Evolutionary conservation across 2,329 filamentous ascomycete genomes (phyloP).

Genomic region (Aspergillus pseudoterreus): DNA sequence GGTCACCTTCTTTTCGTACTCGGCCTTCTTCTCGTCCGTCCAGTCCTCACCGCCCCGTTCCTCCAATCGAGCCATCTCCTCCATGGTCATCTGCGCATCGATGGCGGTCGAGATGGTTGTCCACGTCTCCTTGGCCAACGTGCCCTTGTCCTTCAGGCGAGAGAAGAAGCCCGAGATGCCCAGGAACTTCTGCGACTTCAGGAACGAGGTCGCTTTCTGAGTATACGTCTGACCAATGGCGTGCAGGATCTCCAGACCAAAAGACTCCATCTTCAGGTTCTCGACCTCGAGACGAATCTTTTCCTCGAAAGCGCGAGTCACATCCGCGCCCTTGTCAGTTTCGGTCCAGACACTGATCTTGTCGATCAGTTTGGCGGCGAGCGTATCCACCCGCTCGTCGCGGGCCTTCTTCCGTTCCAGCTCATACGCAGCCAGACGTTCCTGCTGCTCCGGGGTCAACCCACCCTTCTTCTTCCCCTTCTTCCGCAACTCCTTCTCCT

Average conservation of each 20-base stretch:
- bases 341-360: slow-evolving; percentile 94
- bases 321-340: slow-evolving; percentile 82
- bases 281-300: slow-evolving; percentile 95
- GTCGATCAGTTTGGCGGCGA: slow-evolving; percentile 81
- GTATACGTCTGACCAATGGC: slow-evolving; percentile 90
- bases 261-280: slow-evolving; percentile 98
- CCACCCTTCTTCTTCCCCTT: slow-evolving; percentile 88
- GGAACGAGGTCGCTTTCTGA: slow-evolving; percentile 77
- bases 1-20: slow-evolving; percentile 93
- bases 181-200: slow-evolving; percentile 95
- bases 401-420: slow-evolving; percentile 77
- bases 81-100: slow-evolving; percentile 96
- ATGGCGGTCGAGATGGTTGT: slow-evolving; percentile 95
- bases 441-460: slow-evolving; percentile 85
- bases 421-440: slow-evolving; percentile 85
- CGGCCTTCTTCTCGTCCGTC: slow-evolving; percentile 94
- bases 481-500: slow-evolving; percentile 71
- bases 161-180: slow-evolving; percentile 95
- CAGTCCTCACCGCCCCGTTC: slow-evolving; percentile 93
- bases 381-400: slow-evolving; percentile 81
- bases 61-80: slow-evolving; percentile 97
- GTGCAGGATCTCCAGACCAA: slow-evolving; percentile 92
- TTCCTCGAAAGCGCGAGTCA: slow-evolving; percentile 85
- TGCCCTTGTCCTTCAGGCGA: slow-evolving; percentile 92
- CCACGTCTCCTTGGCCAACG: slow-evolving; percentile 96